These are phyloP conservation scores for Cytauxzoon felis DNA, from an alignment of 169 alveolate species.

Conservation along the genomic window DNA sequence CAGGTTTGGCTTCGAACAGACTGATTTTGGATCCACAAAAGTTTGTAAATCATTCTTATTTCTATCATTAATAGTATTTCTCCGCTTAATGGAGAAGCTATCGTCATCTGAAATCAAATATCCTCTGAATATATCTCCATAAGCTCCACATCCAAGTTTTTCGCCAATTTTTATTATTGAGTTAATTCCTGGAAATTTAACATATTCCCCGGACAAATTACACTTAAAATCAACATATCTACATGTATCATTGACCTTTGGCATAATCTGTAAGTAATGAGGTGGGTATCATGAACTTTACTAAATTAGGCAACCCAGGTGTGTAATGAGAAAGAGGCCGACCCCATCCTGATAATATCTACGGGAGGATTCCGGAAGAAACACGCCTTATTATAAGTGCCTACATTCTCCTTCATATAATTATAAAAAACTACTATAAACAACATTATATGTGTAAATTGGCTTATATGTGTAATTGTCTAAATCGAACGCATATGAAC, in stretches of 20 bases:
- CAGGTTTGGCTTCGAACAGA: conserved; percentile 29
- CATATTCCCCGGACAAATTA: conserved; percentile 43
- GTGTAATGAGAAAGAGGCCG: too few relatives aligned
- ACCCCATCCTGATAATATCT: too few relatives aligned
- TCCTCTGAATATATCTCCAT: conserved; percentile 88
- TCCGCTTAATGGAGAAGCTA: conserved; percentile 6
- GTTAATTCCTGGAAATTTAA: conserved; percentile 41
- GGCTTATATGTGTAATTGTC: too few relatives aligned
- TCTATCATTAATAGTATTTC: neutral
- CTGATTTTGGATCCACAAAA: conserved; percentile 16
- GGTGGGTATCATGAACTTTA: too few relatives aligned
- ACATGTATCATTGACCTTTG: conserved; percentile 13
- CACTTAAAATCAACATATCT: conserved; percentile 58
- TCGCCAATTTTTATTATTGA: conserved; percentile 60
- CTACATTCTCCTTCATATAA: too few relatives aligned
- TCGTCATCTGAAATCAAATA: conserved; percentile 25
- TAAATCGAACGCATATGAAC: too few relatives aligned
- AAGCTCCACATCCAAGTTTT: conserved; percentile 87
- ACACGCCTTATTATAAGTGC: too few relatives aligned
- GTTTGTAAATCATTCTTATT: conserved; percentile 5
- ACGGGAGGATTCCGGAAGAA: too few relatives aligned
- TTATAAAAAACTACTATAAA: too few relatives aligned
- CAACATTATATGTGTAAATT: too few relatives aligned
- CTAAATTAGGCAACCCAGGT: too few relatives aligned
- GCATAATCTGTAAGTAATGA: conserved; percentile 11